A percentile compares a stretch with the other conserved stretches of the same genome.
Conservation (phyloP, 2,329 filamentous ascomycete species). For the Neonectria sp. region DNA sequence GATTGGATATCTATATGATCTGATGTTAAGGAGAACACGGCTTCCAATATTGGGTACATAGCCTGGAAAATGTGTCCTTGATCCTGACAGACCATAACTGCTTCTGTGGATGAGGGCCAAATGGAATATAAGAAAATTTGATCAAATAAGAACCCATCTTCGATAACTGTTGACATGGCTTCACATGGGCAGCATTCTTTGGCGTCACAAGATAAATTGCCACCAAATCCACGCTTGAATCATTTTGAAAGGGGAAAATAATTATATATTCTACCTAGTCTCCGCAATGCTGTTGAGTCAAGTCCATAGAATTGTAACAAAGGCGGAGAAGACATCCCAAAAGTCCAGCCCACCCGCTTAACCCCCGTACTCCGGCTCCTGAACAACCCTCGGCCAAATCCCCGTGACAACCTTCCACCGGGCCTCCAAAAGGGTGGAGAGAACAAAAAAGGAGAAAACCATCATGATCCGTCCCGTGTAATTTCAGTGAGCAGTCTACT, state of each 20-base stretch:
- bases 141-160: background rate
- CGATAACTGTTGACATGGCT: too few species aligned
- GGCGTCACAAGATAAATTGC: background rate
- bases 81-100: too few species aligned
- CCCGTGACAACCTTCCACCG: conserved; percentile 8
- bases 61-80: background rate
- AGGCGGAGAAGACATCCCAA: conserved; percentile 18
- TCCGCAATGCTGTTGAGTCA: conserved; percentile 36
- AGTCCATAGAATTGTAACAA: conserved; percentile 32
- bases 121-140: background rate
- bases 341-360: conserved; percentile 22
- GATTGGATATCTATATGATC: background rate
- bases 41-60: background rate
- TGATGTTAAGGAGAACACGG: background rate
- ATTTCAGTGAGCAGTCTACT: conserved; percentile 54
- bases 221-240: background rate
- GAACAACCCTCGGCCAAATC: background rate
- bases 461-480: conserved; percentile 41
- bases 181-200: background rate
- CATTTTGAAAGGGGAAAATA: conserved; percentile 25
- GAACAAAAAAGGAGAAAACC: conserved; percentile 14
- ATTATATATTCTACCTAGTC: conserved; percentile 49
- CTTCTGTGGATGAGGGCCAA: background rate
- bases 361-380: conserved; percentile 20
- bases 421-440: background rate